These are phyloP conservation scores for Colletotrichum lupini DNA, from an alignment of 2,329 filamentous ascomycete species.

Conservation along the genomic window DNA sequence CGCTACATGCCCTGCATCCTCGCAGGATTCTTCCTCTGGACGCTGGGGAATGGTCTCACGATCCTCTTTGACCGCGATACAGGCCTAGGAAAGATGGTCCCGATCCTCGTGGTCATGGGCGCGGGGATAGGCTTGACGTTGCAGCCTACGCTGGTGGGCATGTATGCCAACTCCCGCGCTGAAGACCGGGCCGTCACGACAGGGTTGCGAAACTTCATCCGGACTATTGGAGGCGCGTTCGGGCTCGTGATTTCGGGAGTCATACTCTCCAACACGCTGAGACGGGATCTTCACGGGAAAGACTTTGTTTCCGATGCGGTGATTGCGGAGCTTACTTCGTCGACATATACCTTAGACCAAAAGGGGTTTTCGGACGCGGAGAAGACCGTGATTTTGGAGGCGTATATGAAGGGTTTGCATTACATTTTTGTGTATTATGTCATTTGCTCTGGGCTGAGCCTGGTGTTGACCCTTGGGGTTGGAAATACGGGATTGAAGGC, in stretches of 20 bases:
- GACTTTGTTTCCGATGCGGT: conserved; percentile 28
- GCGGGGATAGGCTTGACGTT: conserved; percentile 48
- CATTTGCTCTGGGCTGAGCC: conserved; percentile 33
- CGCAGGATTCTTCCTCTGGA: conserved; percentile 48
- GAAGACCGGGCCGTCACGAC: conserved; percentile 51
- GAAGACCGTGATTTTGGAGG: conserved; percentile 38
- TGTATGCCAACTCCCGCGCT: conserved; percentile 49
- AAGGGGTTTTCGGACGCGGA: conserved; percentile 35
- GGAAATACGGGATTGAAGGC: conserved; percentile 39
- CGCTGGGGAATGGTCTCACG: conserved; percentile 46
- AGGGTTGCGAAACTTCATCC: conserved; percentile 51
- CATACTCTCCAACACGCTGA: conserved; percentile 45
- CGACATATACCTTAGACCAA: conserved; percentile 38
- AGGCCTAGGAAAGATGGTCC: conserved; percentile 41
- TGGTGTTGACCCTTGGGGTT: conserved; percentile 36
- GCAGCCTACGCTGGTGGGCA: conserved; percentile 50
- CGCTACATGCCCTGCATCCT: conserved; percentile 45
- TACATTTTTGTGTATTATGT: conserved; percentile 43
- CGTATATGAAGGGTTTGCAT: conserved; percentile 44
- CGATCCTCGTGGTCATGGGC: conserved; percentile 47
- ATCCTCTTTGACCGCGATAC: conserved; percentile 42
- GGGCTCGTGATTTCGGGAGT: conserved; percentile 45
- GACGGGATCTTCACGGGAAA: conserved; percentile 29
- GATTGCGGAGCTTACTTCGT: conserved; percentile 41
- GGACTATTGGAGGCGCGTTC: conserved; percentile 49